Evolutionary conservation across 768 basidiomycete genomes (phyloP).

Genomic region (Vishniacozyma victoriae): DNA sequence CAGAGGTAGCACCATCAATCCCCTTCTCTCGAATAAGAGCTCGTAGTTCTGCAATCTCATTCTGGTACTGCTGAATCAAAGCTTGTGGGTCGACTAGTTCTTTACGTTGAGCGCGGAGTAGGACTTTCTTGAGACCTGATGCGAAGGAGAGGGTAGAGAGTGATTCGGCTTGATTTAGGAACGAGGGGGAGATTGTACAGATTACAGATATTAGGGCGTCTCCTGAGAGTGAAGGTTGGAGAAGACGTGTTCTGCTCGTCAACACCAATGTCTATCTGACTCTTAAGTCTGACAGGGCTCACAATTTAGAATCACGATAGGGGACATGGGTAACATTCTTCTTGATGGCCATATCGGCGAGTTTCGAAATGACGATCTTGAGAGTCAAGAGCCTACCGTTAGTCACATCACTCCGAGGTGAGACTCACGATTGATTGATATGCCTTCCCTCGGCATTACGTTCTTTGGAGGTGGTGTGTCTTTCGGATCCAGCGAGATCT

Average conservation of each 20-base stretch:
- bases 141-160: constrained; percentile 87
- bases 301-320: constrained; percentile 87
- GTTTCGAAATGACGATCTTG: constrained; percentile 83
- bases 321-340: constrained; percentile 71
- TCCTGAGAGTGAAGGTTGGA: constrained; percentile 90
- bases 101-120: constrained; percentile 83
- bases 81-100: constrained; percentile 90
- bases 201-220: constrained; percentile 94
- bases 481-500: constrained; percentile 90
- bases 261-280: background rate
- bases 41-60: constrained; percentile 88
- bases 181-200: constrained; percentile 87
- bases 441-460: constrained; percentile 93
- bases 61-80: constrained; percentile 85
- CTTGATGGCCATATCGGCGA: constrained; percentile 70
- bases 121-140: constrained; percentile 81
- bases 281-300: constrained; percentile 4
- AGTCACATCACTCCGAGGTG: background rate
- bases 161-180: constrained; percentile 70
- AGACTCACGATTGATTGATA: constrained; percentile 62
- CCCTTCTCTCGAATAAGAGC: constrained; percentile 49
- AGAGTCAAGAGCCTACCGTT: constrained; percentile 71
- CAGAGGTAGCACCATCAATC: constrained; percentile 45
- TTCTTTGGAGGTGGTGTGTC: constrained; percentile 90
- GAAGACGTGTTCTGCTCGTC: constrained; percentile 60